A percentile compares a stretch with the other conserved stretches of the same genome.
Conservation (phyloP, 2,329 filamentous ascomycete genomes). For the Penicillium fuscoglaucum region DNA sequence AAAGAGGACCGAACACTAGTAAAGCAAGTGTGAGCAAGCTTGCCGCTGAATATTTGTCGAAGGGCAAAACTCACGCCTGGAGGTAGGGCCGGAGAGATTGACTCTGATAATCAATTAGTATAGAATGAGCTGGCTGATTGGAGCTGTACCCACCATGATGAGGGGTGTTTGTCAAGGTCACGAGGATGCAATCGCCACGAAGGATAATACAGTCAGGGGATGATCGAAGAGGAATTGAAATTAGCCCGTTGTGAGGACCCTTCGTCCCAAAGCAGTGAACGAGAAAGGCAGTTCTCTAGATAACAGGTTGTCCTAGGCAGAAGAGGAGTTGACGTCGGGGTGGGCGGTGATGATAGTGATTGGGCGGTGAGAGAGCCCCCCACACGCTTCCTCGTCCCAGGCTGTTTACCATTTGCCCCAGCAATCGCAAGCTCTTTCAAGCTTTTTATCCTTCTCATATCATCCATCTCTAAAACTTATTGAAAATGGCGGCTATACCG, state of each 20-base stretch:
- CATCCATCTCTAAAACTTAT: background rate
- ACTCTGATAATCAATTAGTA: slow-evolving; percentile 13
- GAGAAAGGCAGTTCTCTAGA: background rate
- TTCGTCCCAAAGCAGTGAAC: slow-evolving; percentile 2
- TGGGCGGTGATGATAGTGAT: slow-evolving; percentile 26
- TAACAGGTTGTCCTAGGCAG: slow-evolving; percentile 19
- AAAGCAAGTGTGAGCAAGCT: slow-evolving; percentile 68
- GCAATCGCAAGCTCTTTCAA: slow-evolving; percentile 13
- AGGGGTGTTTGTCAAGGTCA: slow-evolving; percentile 8
- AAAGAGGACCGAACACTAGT: slow-evolving; percentile 91
- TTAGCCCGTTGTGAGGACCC: background rate
- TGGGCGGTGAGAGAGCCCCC: slow-evolving; percentile 37
- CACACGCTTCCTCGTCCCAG: slow-evolving; percentile 22
- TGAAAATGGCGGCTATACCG: slow-evolving; percentile 56
- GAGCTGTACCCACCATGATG: slow-evolving; percentile 31
- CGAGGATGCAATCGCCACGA: background rate
- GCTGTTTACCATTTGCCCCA: slow-evolving; percentile 22
- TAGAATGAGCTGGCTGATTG: background rate
- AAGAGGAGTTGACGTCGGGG: slow-evolving; percentile 21
- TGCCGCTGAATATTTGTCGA: slow-evolving; percentile 74
- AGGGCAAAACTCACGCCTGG: slow-evolving; percentile 43
- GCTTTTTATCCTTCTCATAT: slow-evolving; percentile 7
- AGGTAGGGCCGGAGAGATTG: slow-evolving; percentile 28
- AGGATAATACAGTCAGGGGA: background rate
- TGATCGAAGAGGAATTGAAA: background rate